phyloP scores from a whole-genome alignment of 768 basidiomycete genomes.

The Termitomyces sp. region DNA sequence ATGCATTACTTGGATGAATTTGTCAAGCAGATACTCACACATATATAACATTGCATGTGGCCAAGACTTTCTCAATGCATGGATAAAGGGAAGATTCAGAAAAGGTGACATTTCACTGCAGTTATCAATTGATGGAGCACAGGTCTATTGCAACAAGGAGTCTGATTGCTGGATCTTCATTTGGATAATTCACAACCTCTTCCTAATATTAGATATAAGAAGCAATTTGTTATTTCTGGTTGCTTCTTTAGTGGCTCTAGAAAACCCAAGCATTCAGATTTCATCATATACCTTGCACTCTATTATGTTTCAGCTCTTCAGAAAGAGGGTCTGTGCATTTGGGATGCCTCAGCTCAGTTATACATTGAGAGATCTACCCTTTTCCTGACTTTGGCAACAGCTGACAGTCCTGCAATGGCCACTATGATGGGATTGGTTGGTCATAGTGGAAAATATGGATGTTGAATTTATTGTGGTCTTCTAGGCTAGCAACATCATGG shows the following conservation, averaged over 20 bases:
- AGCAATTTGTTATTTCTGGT: conserved; percentile 4
- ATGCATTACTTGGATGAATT: conserved; percentile 7
- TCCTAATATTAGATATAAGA: conserved; percentile 11
- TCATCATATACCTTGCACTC: conserved; percentile 15
- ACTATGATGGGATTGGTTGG: conserved; percentile 25
- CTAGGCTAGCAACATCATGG: conserved; percentile 18
- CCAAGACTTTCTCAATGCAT: neutral
- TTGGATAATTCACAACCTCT: conserved; percentile 22
- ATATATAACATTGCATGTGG: conserved; percentile 5
- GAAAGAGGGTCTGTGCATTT: conserved; percentile 23
- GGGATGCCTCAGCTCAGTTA: conserved; percentile 19
- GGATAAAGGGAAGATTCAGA: neutral
- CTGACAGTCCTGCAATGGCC: conserved; percentile 30
- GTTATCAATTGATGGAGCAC: conserved; percentile 24
- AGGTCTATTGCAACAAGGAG: conserved; percentile 22
- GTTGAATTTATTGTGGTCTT: conserved; percentile 26
- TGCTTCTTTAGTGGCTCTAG: conserved; percentile 17
- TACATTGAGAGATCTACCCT: conserved; percentile 12
- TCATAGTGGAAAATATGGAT: conserved; percentile 29
- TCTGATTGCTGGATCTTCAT: conserved; percentile 27
- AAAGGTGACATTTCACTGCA: conserved; percentile 18
- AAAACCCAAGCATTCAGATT: conserved; percentile 4
- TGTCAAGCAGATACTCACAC: neutral
- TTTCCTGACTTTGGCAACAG: conserved; percentile 21
- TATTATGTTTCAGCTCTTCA: conserved; percentile 24